Conservation (phyloP, 208 protist species). For the Crithidia brevicula region DNA sequence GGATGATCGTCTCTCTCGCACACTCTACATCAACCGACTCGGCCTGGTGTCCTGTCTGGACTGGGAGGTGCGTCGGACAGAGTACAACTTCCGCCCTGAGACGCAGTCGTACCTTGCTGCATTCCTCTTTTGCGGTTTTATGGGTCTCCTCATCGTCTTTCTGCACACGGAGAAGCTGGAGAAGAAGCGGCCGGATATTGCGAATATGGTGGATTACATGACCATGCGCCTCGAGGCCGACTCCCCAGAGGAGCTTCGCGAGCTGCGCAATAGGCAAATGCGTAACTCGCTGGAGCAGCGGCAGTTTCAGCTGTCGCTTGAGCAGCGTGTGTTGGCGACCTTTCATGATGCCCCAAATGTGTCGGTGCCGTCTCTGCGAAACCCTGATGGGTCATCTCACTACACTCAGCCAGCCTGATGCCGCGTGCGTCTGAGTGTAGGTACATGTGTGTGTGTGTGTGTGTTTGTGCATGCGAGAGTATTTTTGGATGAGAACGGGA, state of each 20-base stretch:
- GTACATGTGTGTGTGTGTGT: not conserved
- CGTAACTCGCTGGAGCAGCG: conserved; percentile 56
- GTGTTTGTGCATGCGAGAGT: too few relatives aligned
- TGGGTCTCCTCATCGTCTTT: conserved; percentile 43
- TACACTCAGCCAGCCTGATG: conserved; percentile 24
- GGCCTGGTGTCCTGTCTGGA: conserved; percentile 90
- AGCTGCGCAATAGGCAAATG: conserved; percentile 63
- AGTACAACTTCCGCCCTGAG: conserved; percentile 85
- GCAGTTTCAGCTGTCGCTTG: conserved; percentile 57
- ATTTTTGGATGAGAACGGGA: too few relatives aligned
- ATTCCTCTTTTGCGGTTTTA: conserved; percentile 53
- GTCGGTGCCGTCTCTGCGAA: conserved; percentile 49
- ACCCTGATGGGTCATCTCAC: conserved; percentile 41
- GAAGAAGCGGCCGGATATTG: conserved; percentile 67
- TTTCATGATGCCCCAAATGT: conserved; percentile 77
- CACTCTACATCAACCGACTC: conserved; percentile 89
- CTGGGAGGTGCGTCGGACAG: conserved; percentile 86
- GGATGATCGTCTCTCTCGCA: conserved; percentile 85
- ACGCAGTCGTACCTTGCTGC: conserved; percentile 54
- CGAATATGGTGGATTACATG: conserved; percentile 83
- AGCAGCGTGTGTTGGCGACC: conserved; percentile 77
- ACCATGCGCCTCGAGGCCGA: conserved; percentile 82
- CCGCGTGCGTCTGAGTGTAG: not conserved
- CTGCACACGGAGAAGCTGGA: conserved; percentile 60
- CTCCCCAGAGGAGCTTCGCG: conserved; percentile 62